Percentiles rank a stretch among this genome's conserved stretches.
phyloP scores from a whole-genome alignment of 768 basidiomycete species.

The Boletus sp. region DNA sequence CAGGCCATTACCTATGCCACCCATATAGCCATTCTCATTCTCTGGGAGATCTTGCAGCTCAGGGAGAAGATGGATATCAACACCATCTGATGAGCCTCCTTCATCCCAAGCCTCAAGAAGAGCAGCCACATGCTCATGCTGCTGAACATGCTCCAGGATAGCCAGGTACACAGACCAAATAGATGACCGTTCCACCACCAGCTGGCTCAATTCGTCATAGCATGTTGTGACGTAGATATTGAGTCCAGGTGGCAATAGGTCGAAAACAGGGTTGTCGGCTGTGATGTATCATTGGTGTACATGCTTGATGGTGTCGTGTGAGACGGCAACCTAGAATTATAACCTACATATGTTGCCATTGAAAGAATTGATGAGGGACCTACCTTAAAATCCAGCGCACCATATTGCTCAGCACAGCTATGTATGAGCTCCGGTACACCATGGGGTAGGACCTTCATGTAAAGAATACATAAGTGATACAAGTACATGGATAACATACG shows the following conservation, averaged over 20 bases:
- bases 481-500: too few relatives aligned
- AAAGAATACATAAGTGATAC: too few relatives aligned
- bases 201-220: background rate
- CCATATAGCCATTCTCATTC: background rate
- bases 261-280: background rate
- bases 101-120: background rate
- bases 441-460: too few relatives aligned
- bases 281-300: too few relatives aligned
- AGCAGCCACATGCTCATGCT: background rate
- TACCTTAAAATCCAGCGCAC: background rate
- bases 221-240: background rate
- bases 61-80: background rate
- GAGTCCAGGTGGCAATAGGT: background rate
- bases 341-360: too few relatives aligned
- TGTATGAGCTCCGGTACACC: too few relatives aligned
- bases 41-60: background rate
- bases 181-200: background rate
- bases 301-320: too few relatives aligned
- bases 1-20: background rate
- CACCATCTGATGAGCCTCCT: background rate
- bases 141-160: background rate
- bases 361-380: too few relatives aligned
- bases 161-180: too few relatives aligned
- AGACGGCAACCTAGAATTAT: too few relatives aligned
- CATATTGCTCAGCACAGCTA: background rate